Evolutionary conservation across 2,329 filamentous ascomycete species (phyloP), one percentile per base, ranked within the genome.

Genomic region (Pseudopyricularia javanii): DNA sequence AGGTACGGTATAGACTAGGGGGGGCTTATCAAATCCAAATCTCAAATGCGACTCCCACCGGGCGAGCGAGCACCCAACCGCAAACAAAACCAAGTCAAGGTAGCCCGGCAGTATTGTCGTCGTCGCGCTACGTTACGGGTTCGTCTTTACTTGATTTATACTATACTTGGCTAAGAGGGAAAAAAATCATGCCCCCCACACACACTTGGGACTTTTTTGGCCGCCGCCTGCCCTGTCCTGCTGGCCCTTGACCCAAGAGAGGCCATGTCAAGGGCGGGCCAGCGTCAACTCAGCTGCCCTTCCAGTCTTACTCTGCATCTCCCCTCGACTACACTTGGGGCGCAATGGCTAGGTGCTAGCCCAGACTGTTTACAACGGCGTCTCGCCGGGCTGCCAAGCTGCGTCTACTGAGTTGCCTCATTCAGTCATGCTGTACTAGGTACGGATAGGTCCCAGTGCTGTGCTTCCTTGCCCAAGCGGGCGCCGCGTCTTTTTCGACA

Each of bases 151-250:
- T n/a, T n/a, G n/a, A n/a, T n/a, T n/a, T n/a, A n/a, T n/a, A n/a
- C n/a, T n/a, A n/a, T n/a, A n/a, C n/a, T n/a, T n/a, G n/a, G n/a
- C n/a, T n/a, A n/a, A n/a, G n/a, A n/a, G n/a, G n/a, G n/a, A n/a
- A n/a, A n/a, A n/a, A n/a, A n/a, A n/a, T n/a, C n/a, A n/a, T n/a
- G n/a, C n/a, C n/a, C n/a, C n/a, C n/a, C n/a, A n/a, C n/a, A n/a
- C n/a, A n/a, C n/a, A n/a, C n/a, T n/a, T 32, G 7, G 15, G n/a
- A 15, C 8, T 12, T 6, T 14, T 33, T 32, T 34, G 32, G 26
- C 26, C 47, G n/a, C n/a, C 47, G 47, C 47, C 47, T 49, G 47
- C 47, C 28, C 17, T 49, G 47, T 49, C 47, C 30, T 50, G 48
- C 48, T 50, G 48, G 37, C 37, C 37, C 14, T 43, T 43, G n/a